A percentile compares a stretch with the other conserved stretches of the same genome.
phyloP scores from a whole-genome alignment of 208 protist species.

The Lotmaria passim region DNA sequence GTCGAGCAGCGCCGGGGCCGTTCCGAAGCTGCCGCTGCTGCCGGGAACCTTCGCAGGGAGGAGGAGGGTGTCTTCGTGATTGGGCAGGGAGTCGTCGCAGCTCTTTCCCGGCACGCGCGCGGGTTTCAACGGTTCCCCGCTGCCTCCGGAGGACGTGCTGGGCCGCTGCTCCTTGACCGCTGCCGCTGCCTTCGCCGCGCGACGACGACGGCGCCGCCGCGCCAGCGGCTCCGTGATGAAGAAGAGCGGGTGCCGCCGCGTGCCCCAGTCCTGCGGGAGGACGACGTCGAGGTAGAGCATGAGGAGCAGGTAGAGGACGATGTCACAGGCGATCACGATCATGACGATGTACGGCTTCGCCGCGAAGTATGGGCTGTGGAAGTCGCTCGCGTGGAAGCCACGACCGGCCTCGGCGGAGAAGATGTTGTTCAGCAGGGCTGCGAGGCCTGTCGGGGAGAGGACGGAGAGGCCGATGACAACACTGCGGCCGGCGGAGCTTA shows the following conservation, averaged over 20 bases:
- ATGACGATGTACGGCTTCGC: conserved; percentile 47
- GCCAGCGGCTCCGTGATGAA: conserved; percentile 50
- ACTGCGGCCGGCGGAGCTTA: conserved; percentile 34
- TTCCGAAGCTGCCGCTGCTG: conserved; percentile 5
- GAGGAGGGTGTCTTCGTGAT: conserved; percentile 4
- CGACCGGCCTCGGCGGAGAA: conserved; percentile 51
- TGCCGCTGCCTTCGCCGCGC: neutral
- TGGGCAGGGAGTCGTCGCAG: neutral
- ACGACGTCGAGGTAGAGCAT: conserved; percentile 82
- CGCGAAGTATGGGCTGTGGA: conserved; percentile 41
- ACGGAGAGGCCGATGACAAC: conserved; percentile 41
- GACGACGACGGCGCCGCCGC: conserved; percentile 31
- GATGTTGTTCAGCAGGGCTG: conserved; percentile 50
- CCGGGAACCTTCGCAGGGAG: neutral
- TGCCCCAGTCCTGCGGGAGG: conserved; percentile 68
- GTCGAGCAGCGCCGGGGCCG: conserved; percentile 1
- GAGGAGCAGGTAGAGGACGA: conserved; percentile 68
- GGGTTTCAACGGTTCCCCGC: neutral
- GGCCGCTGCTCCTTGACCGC: too few species aligned
- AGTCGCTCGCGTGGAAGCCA: conserved; percentile 34
- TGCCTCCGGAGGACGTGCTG: too few species aligned
- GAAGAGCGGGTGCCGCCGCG: conserved; percentile 57
- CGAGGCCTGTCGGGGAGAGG: conserved; percentile 63
- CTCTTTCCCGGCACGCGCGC: conserved; percentile 5
- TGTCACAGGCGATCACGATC: conserved; percentile 44